Base-by-base conservation (phyloP, 2,329 filamentous ascomycete species). In the Botryotinia convoluta region DNA sequence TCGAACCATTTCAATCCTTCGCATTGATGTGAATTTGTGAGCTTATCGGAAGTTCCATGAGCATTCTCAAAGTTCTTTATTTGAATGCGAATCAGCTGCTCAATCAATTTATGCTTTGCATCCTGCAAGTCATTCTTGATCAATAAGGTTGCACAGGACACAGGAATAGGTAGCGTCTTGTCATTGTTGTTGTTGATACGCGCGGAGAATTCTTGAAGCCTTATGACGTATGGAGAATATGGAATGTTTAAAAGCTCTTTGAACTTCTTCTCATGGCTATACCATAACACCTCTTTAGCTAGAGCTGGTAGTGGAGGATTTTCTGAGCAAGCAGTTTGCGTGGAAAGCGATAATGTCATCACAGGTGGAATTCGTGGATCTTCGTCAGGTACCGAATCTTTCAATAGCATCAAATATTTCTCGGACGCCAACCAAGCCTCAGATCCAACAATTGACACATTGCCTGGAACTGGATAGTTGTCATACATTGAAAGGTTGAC, bases 331-430 rank as follows among this genome's bases (percentile, higher is more conserved):
- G 45, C 0, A 57, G 3, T 18, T 37, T 42, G 64, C 6, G 26
- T 42, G 18, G 35, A 20, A 32, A 29, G 35, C 26, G 35, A 42
- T 42, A 16, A 29, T 42, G 48, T 16, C 6, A 37, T 57, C 12
- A 14, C 35, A 12, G 6, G 20, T 6, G 48, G 9, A 26, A 57
- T 57, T n/a, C 3, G 29, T 14, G 35, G 16, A 26, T 54, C 48
- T 68, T 68, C 26, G 39, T 57, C 64, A 10, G 48, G 64, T 9
- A 68, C 16, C 8, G 64, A 68, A 68, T 57, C 48, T 29, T 68
- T 57, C 9, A 57, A 42, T 68, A 68, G 10, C 64, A 42, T 42
- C 26, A 32, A 8, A 16, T 57, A 68, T 42, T 42, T 57, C 16
- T 68, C 35, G 35, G 48, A 57, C 20, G 18, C 35, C 14, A 68